A percentile compares a stretch with the other conserved stretches of the same genome.
Evolutionary conservation across 495 filamentous ascomycete species (phyloP).

Genomic region (Astrothelium macrocarpum): DNA sequence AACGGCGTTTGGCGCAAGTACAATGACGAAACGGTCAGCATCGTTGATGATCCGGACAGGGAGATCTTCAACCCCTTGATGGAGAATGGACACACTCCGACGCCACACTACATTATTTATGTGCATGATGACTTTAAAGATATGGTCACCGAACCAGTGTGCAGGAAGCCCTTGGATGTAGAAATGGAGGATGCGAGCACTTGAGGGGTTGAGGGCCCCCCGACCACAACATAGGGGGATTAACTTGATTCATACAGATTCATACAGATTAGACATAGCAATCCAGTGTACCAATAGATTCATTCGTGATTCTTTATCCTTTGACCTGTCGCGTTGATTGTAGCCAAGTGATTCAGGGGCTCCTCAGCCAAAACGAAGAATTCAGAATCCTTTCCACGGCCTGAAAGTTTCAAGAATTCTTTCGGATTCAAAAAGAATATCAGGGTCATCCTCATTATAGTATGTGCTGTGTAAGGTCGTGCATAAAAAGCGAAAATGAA

Average conservation of each 20-base stretch:
- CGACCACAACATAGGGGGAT: neutral
- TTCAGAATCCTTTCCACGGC: too few species aligned
- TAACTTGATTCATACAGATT: neutral
- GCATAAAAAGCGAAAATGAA: neutral
- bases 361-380: too few species aligned
- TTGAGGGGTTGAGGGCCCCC: too few species aligned
- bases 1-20: conserved; percentile 80
- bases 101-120: conserved; percentile 86
- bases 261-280: too few species aligned
- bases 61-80: conserved; percentile 51
- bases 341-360: too few species aligned
- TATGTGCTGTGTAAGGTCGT: too few species aligned
- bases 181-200: conserved; percentile 4
- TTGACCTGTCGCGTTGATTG: too few species aligned
- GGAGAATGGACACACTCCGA: conserved; percentile 44
- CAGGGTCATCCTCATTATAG: neutral
- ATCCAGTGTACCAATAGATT: too few species aligned
- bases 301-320: too few species aligned
- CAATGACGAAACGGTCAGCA: conserved; percentile 74
- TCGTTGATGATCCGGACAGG: conserved; percentile 21
- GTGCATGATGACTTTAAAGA: conserved; percentile 55
- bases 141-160: conserved; percentile 51
- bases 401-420: too few species aligned
- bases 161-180: conserved; percentile 30
- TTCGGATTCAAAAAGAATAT: too few species aligned